phyloP scores from a whole-genome alignment of 2,329 filamentous ascomycete genomes.

The Pseudopithomyces maydicus region DNA sequence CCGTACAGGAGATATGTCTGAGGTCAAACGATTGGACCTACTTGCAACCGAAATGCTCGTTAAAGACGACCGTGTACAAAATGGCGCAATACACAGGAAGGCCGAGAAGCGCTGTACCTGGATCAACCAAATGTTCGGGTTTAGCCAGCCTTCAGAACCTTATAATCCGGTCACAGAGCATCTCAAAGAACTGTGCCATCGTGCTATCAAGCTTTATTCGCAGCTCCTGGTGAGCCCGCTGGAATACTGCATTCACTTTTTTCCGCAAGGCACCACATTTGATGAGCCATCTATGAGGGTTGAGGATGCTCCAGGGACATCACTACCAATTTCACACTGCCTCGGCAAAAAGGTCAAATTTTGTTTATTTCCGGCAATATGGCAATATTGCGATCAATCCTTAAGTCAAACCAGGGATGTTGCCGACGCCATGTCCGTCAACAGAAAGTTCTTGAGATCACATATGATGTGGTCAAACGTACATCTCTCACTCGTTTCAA shows the following conservation, averaged over 20 bases:
- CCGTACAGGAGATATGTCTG: constrained; percentile 3
- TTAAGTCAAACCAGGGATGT: not conserved
- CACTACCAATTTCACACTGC: not conserved
- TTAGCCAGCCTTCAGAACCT: not conserved
- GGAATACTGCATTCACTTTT: constrained; percentile 9
- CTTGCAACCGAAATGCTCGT: constrained; percentile 4
- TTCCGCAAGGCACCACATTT: not conserved
- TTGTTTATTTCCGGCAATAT: constrained; percentile 11
- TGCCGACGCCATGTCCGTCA: constrained; percentile 2
- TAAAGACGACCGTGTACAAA: constrained; percentile 3
- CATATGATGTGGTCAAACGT: not conserved
- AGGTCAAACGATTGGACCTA: constrained; percentile 4
- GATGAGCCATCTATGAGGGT: constrained; percentile 3
- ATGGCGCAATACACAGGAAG: not conserved
- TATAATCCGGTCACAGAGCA: not conserved
- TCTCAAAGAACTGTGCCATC: not conserved
- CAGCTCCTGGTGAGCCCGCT: constrained; percentile 7
- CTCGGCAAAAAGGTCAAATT: not conserved
- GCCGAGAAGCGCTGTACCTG: not conserved
- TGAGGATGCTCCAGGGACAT: not conserved
- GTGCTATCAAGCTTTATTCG: constrained; percentile 7
- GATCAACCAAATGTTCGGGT: constrained; percentile 5
- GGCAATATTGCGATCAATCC: constrained; percentile 5
- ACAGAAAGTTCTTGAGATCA: constrained; percentile 1
- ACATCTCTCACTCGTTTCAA: constrained; percentile 2